Conservation (phyloP, 177 flowering plant species). For the Vitis hybrid region DNA sequence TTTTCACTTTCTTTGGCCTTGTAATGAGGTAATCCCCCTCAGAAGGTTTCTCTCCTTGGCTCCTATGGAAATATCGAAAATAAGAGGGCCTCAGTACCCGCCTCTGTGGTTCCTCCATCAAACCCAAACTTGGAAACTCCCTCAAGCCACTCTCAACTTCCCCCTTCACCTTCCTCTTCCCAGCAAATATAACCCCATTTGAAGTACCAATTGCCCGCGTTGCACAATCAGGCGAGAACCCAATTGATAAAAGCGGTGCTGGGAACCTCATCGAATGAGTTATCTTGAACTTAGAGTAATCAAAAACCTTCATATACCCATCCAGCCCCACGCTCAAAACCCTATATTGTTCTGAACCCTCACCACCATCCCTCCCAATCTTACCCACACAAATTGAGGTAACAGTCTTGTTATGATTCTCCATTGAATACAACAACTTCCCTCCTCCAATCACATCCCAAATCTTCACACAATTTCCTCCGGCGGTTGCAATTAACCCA, state of each 20-base stretch:
- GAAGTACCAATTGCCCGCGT: conserved; percentile 73
- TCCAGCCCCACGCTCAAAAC: conserved; percentile 79
- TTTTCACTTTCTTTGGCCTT: conserved; percentile 60
- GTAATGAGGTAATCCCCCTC: conserved; percentile 60
- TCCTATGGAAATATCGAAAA: conserved; percentile 67
- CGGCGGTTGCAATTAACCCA: conserved; percentile 80
- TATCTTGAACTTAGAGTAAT: conserved; percentile 60
- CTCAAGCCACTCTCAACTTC: conserved; percentile 20
- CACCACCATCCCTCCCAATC: conserved; percentile 38
- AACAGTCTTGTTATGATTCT: conserved; percentile 88
- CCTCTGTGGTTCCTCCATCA: conserved; percentile 34
- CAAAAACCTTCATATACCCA: conserved; percentile 92
- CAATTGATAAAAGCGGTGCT: conserved; percentile 71
- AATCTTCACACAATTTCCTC: conserved; percentile 81
- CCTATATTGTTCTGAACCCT: conserved; percentile 44
- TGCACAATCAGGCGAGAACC: conserved; percentile 62
- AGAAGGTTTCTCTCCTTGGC: conserved; percentile 73
- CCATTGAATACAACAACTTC: conserved; percentile 61
- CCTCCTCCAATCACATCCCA: conserved; percentile 97
- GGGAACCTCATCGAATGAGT: conserved; percentile 85
- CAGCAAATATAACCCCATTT: conserved; percentile 68
- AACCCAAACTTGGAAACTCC: conserved; percentile 24
- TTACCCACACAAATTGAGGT: conserved; percentile 75
- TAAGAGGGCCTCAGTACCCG: conserved; percentile 51
- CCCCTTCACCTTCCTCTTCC: conserved; percentile 62